Evolutionary conservation across 441 rosid genomes (phyloP), one percentile per base, ranked within the genome.

Genomic region (Dalechampia spathulata): DNA sequence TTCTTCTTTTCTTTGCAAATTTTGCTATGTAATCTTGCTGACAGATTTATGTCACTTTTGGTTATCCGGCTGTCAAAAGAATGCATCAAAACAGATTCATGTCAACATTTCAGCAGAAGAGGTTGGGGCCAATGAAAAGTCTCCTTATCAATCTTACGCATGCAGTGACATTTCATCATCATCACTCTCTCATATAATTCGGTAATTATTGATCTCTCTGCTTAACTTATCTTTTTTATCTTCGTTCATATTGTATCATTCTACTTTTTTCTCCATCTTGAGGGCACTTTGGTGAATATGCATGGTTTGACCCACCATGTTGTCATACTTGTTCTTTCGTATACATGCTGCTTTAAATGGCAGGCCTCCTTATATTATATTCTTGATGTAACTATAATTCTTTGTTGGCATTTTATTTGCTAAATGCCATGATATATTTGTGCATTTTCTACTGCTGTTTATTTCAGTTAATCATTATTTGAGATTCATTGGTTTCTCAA

Each of bases 71-170:
- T 60, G 71, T 63, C 45, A 57, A 25, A 75, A 94, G 99, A 82
- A 68, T 76, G 61, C 80, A 26, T 72, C 81, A 32, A 91, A 79
- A 68, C 76, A 65, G 60, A 69, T 94, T 52, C 88, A 78, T 43
- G 88, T 86, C 61, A 70, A 79, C 57, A 72, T 94, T 58, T 79
- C 88, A 58, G 99, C 92, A 9, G 96, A 87, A 76, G 99, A 87
- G 75, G 69, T 78, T 76, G 95, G 96, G 64, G 80, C 80, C 40
- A 84, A 74, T 68, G 99, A 90, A 72, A 86, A 80, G 66, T 83
- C 96, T 67, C 85, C 90, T 20, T 90, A 90, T 63, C 79, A 78
- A 65, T 82, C 85, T 48, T 83, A 80, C 75, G 67, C 83, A 6
- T 80, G 78, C 63, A 68, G 80, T 65, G 84, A 78, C 65, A 67